Conservation (phyloP, 2,329 filamentous ascomycete genomes). For the Xylaria sp. region DNA sequence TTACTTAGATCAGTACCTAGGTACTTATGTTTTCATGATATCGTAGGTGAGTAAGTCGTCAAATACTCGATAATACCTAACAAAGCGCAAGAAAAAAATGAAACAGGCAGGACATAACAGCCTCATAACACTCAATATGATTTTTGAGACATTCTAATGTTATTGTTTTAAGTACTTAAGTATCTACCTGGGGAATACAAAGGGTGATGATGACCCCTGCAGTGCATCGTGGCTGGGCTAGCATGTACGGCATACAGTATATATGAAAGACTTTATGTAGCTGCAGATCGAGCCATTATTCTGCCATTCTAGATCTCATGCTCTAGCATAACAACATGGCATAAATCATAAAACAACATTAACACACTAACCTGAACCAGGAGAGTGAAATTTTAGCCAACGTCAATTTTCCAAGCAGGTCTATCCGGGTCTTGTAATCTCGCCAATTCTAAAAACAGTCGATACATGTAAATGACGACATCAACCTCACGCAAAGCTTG, state of each 20-base stretch:
- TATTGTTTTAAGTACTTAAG: no score
- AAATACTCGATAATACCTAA: no score
- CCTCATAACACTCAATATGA: no score
- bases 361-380: neutral
- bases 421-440: constrained; percentile 53
- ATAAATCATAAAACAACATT: constrained; percentile 6
- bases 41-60: no score
- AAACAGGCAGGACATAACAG: no score
- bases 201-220: no score
- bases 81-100: no score
- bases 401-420: constrained; percentile 28
- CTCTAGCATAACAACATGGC: neutral
- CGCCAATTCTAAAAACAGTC: constrained; percentile 68
- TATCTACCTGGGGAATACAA: no score
- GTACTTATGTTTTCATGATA: no score
- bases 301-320: neutral
- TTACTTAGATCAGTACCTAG: no score
- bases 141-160: no score
- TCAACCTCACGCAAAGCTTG: constrained; percentile 68
- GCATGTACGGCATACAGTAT: neutral
- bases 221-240: no score
- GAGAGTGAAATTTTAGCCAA: neutral
- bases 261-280: neutral
- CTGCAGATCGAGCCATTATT: neutral
- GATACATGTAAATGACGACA: constrained; percentile 69